Base-by-base conservation (phyloP, 1,284 basidiomycete species). In the Neonothopanus nambi region DNA sequence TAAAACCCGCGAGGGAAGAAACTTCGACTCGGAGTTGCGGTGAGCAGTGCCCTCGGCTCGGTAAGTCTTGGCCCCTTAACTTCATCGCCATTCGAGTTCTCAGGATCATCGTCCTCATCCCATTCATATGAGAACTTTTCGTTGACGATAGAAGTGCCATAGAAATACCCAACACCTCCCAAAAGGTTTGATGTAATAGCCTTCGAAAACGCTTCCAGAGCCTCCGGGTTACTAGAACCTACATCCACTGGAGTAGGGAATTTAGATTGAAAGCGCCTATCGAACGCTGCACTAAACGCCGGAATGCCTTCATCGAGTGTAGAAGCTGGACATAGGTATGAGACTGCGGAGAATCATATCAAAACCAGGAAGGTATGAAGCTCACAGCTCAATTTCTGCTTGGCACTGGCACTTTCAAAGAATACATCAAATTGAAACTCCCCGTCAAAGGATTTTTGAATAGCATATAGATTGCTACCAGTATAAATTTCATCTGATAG, bases 1-100 rank as follows among this genome's bases (percentile, higher is more conserved):
- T 98, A 98, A 68, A 98, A 98, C 20, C 95, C 95, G 67, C 95
- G 80, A 1, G 95, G 95, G 77, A 98, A 98, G 76, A 97, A 95
- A 61, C 91, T 94, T 45, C 95, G 81, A 67, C 93, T 95, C 1
- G 95, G 95, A 0, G 95, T 98, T 0, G 92, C 95, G 5, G 95
- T 95, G 58, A 96, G 73, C n/a, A 98, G 73, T 24, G 84, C 81
- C 53, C 76, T 83, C 7, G 89, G 85, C 43, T 90, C 85, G 5
- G 89, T 91, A 55, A 92, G 63, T 48, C 77, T 79, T 4, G 91
- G 81, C 17, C 85, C 87, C 51, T 60, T 60, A 23, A 71, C 72
- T 33, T 70, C 66, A 33, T 67, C 71, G 8, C 74, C 75, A 18
- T 73, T 75, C 39, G 72, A 70, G 45, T 76, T 72, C 26, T 71